Evolutionary conservation across 139 green algal species (phyloP).

Genomic region (Yamagishiella unicocca): DNA sequence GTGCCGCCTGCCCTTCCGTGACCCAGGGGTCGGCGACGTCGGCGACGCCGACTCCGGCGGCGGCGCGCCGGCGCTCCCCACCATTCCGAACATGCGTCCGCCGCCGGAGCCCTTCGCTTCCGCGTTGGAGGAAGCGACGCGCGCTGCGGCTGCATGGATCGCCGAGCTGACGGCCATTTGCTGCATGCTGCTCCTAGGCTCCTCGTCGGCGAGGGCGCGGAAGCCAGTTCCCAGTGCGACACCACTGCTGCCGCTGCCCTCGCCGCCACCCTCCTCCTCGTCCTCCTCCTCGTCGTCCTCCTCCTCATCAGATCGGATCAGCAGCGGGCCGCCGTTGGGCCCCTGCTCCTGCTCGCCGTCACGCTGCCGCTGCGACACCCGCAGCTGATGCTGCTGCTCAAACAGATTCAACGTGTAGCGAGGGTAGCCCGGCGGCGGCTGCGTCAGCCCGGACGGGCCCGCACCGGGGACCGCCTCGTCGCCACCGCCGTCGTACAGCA

Average conservation of each 20-base stretch:
- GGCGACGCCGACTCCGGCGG: background rate
- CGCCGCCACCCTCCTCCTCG: background rate
- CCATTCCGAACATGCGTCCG: background rate
- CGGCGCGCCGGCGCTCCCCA: background rate
- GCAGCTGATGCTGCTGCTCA: background rate
- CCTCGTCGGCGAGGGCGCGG: conserved; percentile 12
- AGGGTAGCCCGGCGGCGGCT: background rate
- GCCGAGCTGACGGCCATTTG: background rate
- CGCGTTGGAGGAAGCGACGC: background rate
- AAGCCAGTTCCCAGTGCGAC: background rate
- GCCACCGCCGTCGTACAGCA: conserved; percentile 31
- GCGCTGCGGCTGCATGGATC: background rate
- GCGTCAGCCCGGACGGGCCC: background rate
- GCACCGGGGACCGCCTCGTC: background rate
- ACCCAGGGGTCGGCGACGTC: too few species aligned
- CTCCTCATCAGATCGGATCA: background rate
- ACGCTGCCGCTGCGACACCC: too few species aligned
- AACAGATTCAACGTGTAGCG: conserved; percentile 13
- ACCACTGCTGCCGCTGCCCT: background rate
- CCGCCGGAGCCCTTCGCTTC: background rate
- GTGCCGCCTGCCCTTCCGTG: background rate
- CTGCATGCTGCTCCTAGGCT: background rate
- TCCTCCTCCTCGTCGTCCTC: background rate
- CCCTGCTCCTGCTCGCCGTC: too few species aligned
- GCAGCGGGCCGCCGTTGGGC: background rate